These are phyloP conservation scores for Microbotryomycetes sp. DNA, from an alignment of 1,284 basidiomycete genomes.

Conservation along the genomic window DNA sequence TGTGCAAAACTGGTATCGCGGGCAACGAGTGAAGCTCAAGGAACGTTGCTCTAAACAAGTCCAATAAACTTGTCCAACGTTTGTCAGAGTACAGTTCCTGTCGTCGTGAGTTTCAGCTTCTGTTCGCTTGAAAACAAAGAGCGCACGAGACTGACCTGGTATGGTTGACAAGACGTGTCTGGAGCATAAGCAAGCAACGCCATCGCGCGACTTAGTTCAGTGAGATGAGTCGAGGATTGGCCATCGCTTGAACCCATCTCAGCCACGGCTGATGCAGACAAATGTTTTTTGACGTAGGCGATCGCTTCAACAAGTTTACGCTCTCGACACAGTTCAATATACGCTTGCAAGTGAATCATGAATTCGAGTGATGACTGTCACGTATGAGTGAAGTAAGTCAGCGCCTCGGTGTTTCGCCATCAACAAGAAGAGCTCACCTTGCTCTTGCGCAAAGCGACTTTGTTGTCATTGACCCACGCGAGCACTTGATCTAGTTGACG, in stretches of 20 bases:
- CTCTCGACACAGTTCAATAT: slow-evolving; percentile 77
- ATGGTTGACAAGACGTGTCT: slow-evolving; percentile 57
- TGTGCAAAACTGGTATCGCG: slow-evolving; percentile 72
- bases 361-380: slow-evolving; percentile 87
- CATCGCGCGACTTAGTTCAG: slow-evolving; percentile 68
- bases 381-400: slow-evolving; percentile 3
- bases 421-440: slow-evolving; percentile 53
- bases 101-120: background rate
- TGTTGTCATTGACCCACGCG: slow-evolving; percentile 95
- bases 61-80: slow-evolving; percentile 67
- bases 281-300: slow-evolving; percentile 71
- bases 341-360: slow-evolving; percentile 89
- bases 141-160: slow-evolving; percentile 40
- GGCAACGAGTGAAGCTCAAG: slow-evolving; percentile 79
- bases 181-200: slow-evolving; percentile 67
- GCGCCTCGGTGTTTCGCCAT: background rate
- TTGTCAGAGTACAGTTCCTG: slow-evolving; percentile 72
- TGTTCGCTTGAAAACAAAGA: background rate
- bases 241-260: slow-evolving; percentile 11
- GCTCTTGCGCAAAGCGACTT: slow-evolving; percentile 79
- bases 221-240: slow-evolving; percentile 57
- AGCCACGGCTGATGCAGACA: slow-evolving; percentile 62
- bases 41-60: slow-evolving; percentile 73
- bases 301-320: slow-evolving; percentile 71
- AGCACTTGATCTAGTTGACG: slow-evolving; percentile 81